phyloP scores from a whole-genome alignment of 495 filamentous ascomycete species.

The Talaromyces ruber region DNA sequence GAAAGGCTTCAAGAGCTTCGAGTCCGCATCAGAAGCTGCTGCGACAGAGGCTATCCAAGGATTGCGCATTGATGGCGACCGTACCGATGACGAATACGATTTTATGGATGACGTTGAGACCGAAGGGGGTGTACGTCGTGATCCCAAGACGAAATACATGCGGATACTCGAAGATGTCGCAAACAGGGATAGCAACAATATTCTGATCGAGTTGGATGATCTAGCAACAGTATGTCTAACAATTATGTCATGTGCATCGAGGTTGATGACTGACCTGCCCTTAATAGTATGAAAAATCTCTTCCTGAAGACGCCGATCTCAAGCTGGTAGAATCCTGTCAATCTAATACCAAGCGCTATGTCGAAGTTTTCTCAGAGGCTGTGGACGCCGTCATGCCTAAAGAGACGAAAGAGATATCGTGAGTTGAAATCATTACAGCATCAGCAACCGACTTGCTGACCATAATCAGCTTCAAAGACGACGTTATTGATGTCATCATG shows the following conservation, averaged over 20 bases:
- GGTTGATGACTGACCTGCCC: conserved; percentile 1
- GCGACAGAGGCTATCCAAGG: conserved; percentile 68
- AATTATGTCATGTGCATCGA: neutral
- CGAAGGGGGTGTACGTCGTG: conserved; percentile 31
- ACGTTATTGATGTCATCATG: conserved; percentile 95
- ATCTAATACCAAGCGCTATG: conserved; percentile 88
- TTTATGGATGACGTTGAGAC: conserved; percentile 81
- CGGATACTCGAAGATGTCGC: conserved; percentile 81
- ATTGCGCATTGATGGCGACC: conserved; percentile 79
- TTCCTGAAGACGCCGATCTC: conserved; percentile 51
- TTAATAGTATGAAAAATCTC: conserved; percentile 61
- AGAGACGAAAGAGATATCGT: conserved; percentile 70
- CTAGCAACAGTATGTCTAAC: conserved; percentile 52
- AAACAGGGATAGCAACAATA: conserved; percentile 62
- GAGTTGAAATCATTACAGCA: conserved; percentile 19
- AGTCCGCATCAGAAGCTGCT: conserved; percentile 59
- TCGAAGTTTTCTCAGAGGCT: conserved; percentile 82
- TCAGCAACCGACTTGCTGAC: conserved; percentile 9
- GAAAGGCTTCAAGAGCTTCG: conserved; percentile 72
- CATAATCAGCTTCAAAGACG: conserved; percentile 75
- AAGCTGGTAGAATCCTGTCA: conserved; percentile 79
- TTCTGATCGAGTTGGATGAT: conserved; percentile 87
- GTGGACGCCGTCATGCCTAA: conserved; percentile 81
- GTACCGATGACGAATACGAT: conserved; percentile 87
- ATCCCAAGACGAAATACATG: conserved; percentile 81